phyloP scores from a whole-genome alignment of 2,329 filamentous ascomycete genomes.

The Diaporthe vaccinii region DNA sequence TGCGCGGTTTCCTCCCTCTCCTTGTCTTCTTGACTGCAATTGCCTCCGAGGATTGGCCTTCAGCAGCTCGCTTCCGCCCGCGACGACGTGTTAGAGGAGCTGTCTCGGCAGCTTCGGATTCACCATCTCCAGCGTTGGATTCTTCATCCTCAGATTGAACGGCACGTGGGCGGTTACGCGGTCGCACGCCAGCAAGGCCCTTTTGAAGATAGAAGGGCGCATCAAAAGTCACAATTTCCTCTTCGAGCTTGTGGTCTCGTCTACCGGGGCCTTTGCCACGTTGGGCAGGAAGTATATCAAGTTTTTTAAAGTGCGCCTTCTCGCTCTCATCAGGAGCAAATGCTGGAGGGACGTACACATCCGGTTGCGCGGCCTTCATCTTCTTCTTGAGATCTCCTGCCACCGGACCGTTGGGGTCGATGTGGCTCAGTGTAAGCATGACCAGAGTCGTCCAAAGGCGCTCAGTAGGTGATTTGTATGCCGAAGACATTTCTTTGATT shows the following conservation, averaged over 20 bases:
- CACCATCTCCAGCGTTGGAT: conserved; percentile 30
- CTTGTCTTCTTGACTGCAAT: conserved; percentile 20
- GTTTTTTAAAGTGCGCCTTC: conserved; percentile 49
- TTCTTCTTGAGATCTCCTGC: conserved; percentile 59
- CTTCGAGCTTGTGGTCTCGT: conserved; percentile 52
- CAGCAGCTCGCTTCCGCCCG: conserved; percentile 28
- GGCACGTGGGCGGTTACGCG: conserved; percentile 33
- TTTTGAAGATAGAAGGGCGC: conserved; percentile 62
- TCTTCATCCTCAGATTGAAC: conserved; percentile 38
- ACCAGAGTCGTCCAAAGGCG: conserved; percentile 38
- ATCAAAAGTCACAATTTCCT: conserved; percentile 62
- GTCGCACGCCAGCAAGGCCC: conserved; percentile 41
- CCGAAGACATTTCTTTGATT: conserved; percentile 37
- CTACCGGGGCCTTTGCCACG: conserved; percentile 45
- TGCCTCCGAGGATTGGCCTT: not conserved
- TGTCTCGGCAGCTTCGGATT: conserved; percentile 6
- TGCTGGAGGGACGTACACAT: conserved; percentile 56
- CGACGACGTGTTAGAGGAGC: conserved; percentile 6
- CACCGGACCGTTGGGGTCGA: conserved; percentile 58
- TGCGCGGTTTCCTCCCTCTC: conserved; percentile 27
- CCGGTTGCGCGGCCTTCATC: conserved; percentile 62
- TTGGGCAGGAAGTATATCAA: conserved; percentile 45
- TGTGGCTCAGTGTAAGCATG: conserved; percentile 57
- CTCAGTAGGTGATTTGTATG: conserved; percentile 33
- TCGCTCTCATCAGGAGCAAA: conserved; percentile 55